Evolutionary conservation across 768 basidiomycete genomes (phyloP), one percentile per base, ranked within the genome.

Genomic region (Hortiboletus campestris): DNA sequence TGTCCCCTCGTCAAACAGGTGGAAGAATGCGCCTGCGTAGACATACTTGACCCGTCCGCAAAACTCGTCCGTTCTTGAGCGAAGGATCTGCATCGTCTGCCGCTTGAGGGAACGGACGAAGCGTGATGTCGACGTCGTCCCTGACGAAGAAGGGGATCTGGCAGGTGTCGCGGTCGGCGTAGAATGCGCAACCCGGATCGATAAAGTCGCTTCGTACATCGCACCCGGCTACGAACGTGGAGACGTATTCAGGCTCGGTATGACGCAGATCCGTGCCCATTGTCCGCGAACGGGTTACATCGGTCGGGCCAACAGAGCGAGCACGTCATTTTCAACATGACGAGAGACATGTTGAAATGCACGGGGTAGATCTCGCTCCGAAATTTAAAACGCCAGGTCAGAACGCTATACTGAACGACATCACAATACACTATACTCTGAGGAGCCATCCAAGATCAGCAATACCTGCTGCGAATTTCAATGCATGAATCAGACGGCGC

Each of bases 231-330:
- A 42, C 20, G 3, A 45, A 47, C 2, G 25, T 22, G 45, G 50
- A 28, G 17, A 45, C 49, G 39, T 52, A 56, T 12, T 50, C 55
- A 2, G 32, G 38, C 6, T 34, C 31, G n/a, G 52, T 43, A 19
- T 40, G 11, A n/a, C 55, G 49, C 3, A 56, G 50, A 22, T 56
- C 50, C 16, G 55, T 56, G 3, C 45, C 55, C 55, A 56, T 49
- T 56, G 14, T 17, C 6, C 35, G 9, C 25, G 4, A 41, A 14
- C 1, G 22, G 2, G 32, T 51, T 32, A 41, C 29, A 2, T n/a
- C 35, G 5, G 36, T n/a, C 17, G 2, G 22, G 20, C 19, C 13
- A 11, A 36, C 9, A 46, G n/a, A 28, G 14, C 2, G 3, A 46
- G 42, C 12, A 25, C 32, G 6, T 51, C 25, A 16, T 47, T 46